Percentiles rank a stretch among this genome's conserved stretches.
Conservation (phyloP, 805 yeast genomes). For the Yamadazyma akitaensis region DNA sequence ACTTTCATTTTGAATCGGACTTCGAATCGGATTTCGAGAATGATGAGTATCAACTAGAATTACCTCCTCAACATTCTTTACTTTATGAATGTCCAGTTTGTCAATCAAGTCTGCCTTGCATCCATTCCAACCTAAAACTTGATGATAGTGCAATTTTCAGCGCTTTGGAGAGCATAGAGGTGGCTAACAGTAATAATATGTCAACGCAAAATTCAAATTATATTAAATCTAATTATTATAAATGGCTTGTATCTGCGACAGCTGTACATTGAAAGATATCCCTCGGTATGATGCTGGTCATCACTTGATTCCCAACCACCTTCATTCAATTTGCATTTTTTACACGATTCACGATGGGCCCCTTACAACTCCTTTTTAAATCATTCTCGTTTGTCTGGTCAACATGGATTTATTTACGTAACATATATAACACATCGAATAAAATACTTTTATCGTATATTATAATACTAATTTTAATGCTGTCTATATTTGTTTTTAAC, state of each 20-base stretch:
- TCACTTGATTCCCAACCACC: neutral
- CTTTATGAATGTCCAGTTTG: constrained; percentile 19
- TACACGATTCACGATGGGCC: constrained; percentile 3
- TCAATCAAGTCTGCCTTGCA: constrained; percentile 10
- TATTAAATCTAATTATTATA: constrained; percentile 19
- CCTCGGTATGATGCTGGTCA: neutral
- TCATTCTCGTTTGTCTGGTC: neutral
- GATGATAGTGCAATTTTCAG: constrained; percentile 3
- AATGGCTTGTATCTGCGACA: constrained; percentile 22
- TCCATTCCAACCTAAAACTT: neutral
- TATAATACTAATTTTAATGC: neutral
- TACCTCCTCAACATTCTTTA: constrained; percentile 2
- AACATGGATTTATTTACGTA: neutral
- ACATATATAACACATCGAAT: neutral
- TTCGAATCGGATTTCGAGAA: constrained; percentile 6
- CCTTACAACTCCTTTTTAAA: neutral
- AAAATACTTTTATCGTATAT: neutral
- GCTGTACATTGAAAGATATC: constrained; percentile 1
- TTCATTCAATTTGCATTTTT: neutral
- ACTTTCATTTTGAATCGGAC: constrained; percentile 4
- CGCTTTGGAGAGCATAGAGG: constrained; percentile 3
- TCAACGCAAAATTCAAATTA: neutral
- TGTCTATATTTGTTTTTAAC: constrained; percentile 11
- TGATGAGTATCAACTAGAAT: neutral
- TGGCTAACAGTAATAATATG: neutral